Evolutionary conservation across 495 filamentous ascomycete species (phyloP), one percentile per base, ranked within the genome.

Genomic region (Podospora australis): DNA sequence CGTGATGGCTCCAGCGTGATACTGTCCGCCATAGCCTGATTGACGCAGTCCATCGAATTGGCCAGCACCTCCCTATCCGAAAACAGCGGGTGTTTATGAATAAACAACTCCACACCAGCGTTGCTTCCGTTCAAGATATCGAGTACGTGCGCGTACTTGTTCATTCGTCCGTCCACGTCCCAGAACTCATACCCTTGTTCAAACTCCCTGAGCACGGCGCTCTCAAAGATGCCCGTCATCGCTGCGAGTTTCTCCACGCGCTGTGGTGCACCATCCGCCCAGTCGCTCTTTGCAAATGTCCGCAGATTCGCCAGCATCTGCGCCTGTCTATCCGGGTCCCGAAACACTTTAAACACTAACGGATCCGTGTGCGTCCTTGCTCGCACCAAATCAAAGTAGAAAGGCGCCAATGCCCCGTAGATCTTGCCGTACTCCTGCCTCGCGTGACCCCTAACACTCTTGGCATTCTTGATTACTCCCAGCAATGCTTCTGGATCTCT

Each of bases 341-440:
- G 75, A 59, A 90, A 97, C 24, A 83, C 84, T 49, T 83, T 78
- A 62, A 96, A 97, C 2, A 99, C 74, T 22, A 88, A 68, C 4
- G 86, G 87, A 44, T 96, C 87, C 9, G 83, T 78, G 56, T 95
- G 89, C 16, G 78, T 82, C 55, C 78, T 82, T 13, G 82, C 81
- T 47, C 69, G 71, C 3, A 72, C 81, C 35, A 96, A 81, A 57
- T 96, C 88, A 40, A 83, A 74, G 67, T 97, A 97, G 56, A 94
- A 88, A 8, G 88, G 90, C 32, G 82, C 86, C 51, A 97, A 70
- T 9, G 88, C 88, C 14, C 82, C 83, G 67, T 97, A 95, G 23
- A 96, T 78, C 63, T 83, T 90, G 19, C 84, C 92, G 64, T 89
- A 97, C 66, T 97, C 89, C 57, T 90, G 81, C 44, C 90, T 76